Percentiles rank a stretch among this genome's conserved stretches.
Evolutionary conservation across 371 early-diverging fungal species (phyloP).

Genomic region (Lichtheimia corymbifera): DNA sequence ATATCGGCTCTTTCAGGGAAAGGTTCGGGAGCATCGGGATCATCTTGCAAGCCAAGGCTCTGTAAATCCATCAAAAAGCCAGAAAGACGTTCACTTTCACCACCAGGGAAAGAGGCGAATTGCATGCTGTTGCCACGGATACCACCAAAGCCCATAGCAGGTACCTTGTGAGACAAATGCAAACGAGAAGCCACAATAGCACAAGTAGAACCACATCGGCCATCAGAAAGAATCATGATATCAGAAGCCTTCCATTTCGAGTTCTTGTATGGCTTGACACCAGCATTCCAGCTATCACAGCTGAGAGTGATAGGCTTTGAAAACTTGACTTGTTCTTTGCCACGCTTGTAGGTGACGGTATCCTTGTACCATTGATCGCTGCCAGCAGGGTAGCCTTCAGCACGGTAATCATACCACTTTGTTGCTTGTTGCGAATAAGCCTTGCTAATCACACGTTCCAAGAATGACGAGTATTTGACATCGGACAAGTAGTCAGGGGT

Average conservation of each 20-base stretch:
- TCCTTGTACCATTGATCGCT: slow-evolving; percentile 39
- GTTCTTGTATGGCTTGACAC: slow-evolving; percentile 25
- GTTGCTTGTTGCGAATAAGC: slow-evolving; percentile 35
- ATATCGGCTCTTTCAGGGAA: slow-evolving; percentile 56
- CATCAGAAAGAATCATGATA: slow-evolving; percentile 46
- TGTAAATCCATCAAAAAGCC: slow-evolving; percentile 48
- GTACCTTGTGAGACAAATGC: slow-evolving; percentile 47
- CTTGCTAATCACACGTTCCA: slow-evolving; percentile 43
- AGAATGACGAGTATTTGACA: slow-evolving; percentile 45
- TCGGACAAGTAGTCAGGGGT: slow-evolving; percentile 51
- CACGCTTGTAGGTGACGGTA: slow-evolving; percentile 35
- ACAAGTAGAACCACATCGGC: slow-evolving; percentile 55
- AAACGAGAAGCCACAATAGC: slow-evolving; percentile 56
- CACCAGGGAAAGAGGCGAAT: slow-evolving; percentile 55
- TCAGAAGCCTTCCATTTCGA: slow-evolving; percentile 40
- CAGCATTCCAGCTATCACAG: slow-evolving; percentile 25
- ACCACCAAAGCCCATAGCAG: slow-evolving; percentile 55
- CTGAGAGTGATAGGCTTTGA: slow-evolving; percentile 41
- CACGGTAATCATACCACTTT: slow-evolving; percentile 49
- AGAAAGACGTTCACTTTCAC: slow-evolving; percentile 53
- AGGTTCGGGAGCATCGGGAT: slow-evolving; percentile 46
- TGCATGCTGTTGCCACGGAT: slow-evolving; percentile 58
- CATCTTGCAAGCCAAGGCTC: slow-evolving; percentile 32
- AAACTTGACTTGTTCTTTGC: slow-evolving; percentile 33
- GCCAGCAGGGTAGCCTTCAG: slow-evolving; percentile 7